Base-by-base conservation (phyloP, 2,329 filamentous ascomycete species). In the Neopestalotiopsis sp. region DNA sequence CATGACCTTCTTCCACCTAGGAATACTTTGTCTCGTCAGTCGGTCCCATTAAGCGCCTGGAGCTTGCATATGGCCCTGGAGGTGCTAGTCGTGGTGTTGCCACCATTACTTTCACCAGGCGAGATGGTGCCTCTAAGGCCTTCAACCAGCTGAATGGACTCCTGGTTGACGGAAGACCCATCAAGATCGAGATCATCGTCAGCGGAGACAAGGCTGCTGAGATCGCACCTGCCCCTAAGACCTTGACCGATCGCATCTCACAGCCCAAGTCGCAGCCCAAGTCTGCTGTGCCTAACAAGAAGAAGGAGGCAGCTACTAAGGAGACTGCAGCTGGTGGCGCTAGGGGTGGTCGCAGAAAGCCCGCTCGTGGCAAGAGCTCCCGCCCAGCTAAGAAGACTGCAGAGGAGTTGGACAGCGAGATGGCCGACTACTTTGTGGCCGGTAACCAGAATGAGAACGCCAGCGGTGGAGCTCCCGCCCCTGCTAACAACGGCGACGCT, bases 341-440 rank as follows among this genome's bases (percentile, higher is more conserved):
- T 67, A 83, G 79, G 66, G 83, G 80, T 62, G 84, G 84, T 67
- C 84, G 83, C 71, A 88, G 86, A 79, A 82, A 83, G 69, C 14
- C 40, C 42, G 24, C 84, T 86, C 68, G 84, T 85, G 71, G 81
- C 78, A 57, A 90, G 74, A 91, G 84, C 76, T 84, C 87, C 72
- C 89, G 92, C 75, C 86, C 92, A 74, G 83, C 90, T 77, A 86
- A 97, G 84, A 98, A 98, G 92, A 97, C 94, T 0, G 90, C 92
- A 1, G 95, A 97, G 79, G 95, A 99, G 84, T 90, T 99, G 32
- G 96, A 99, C 80, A 94, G 94, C 4, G 96, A 99, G 81, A 99
- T 99, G 96, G 91, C 90, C 24, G 96, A 98, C 81, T 99, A 99
- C 84, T 98, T 97, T 79, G 90, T 86, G 66, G 81, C 81, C 56